phyloP scores from a whole-genome alignment of 768 basidiomycete genomes.

The Terana coerulea region DNA sequence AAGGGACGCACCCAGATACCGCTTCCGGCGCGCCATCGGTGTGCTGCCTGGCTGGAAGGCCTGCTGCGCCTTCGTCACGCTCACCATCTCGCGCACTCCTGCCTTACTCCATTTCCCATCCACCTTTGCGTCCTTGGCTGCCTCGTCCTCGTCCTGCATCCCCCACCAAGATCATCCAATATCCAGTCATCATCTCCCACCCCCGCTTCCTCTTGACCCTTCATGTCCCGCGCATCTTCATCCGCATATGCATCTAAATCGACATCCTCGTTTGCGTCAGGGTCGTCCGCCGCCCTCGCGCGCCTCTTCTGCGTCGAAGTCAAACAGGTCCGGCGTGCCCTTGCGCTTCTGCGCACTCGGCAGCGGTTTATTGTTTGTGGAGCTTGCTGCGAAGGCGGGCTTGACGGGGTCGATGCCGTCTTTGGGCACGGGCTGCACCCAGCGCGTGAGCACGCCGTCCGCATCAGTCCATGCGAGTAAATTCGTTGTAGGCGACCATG shows the following conservation, averaged over 20 bases:
- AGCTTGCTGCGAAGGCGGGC: conserved; percentile 28
- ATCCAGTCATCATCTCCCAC: conserved; percentile 63
- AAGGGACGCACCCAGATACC: conserved; percentile 72
- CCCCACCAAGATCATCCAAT: conserved; percentile 67
- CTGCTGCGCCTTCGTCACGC: conserved; percentile 86
- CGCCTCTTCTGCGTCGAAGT: conserved; percentile 29
- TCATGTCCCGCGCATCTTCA: conserved; percentile 19
- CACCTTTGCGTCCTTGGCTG: conserved; percentile 9
- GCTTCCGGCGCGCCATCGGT: conserved; percentile 76
- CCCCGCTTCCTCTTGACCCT: too few relatives aligned
- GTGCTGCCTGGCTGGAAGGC: conserved; percentile 95
- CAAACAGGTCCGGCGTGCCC: conserved; percentile 41
- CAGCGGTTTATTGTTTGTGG: conserved; percentile 31
- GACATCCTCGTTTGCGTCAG: conserved; percentile 32
- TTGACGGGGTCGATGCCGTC: conserved; percentile 69
- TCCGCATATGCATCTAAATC: too few relatives aligned
- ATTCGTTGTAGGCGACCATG: conserved; percentile 83
- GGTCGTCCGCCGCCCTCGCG: conserved; percentile 24
- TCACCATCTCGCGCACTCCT: conserved; percentile 80
- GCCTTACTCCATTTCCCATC: conserved; percentile 27
- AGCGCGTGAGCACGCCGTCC: conserved; percentile 73
- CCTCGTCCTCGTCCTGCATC: conserved; percentile 46
- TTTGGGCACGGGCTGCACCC: conserved; percentile 72
- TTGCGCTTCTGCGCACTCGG: conserved; percentile 36
- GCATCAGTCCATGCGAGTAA: conserved; percentile 82